Conservation (phyloP, 306 rosid species). For the Ormosia emarginata region DNA sequence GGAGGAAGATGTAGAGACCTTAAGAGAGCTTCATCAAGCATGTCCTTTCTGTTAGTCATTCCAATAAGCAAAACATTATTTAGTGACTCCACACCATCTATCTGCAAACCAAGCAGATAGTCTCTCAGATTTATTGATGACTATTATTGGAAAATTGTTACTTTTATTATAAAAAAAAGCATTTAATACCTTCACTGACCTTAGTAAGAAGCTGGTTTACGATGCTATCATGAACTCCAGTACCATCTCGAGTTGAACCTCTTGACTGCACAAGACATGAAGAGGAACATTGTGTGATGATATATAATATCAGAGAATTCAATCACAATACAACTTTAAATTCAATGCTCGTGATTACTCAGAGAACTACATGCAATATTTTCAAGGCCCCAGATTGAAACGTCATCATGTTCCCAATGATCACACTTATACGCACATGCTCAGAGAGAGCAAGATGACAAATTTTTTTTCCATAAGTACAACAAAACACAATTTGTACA, state of each 20-base stretch:
- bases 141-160: background rate
- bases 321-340: conserved; percentile 14
- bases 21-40: conserved; percentile 97
- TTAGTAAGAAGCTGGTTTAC: conserved; percentile 98
- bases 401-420: conserved; percentile 2
- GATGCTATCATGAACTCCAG: conserved; percentile 98
- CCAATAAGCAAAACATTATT: conserved; percentile 99
- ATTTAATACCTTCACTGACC: conserved; percentile 45
- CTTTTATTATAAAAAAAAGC: conserved; percentile 9
- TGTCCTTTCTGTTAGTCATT: conserved; percentile 98
- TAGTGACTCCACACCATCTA: conserved; percentile 97
- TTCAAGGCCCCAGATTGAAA: conserved; percentile 10
- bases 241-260: conserved; percentile 97
- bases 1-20: conserved; percentile 47
- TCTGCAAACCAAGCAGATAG: conserved; percentile 52
- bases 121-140: conserved; percentile 23
- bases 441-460: background rate
- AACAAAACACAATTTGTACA: background rate
- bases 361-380: conserved; percentile 9
- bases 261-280: conserved; percentile 62
- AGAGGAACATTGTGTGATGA: conserved; percentile 18
- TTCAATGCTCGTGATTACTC: background rate
- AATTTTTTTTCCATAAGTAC: background rate
- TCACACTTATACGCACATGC: background rate
- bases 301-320: background rate